Evolutionary conservation across 257 asterid genomes (phyloP).

Genomic region (Penstemon barbatus): DNA sequence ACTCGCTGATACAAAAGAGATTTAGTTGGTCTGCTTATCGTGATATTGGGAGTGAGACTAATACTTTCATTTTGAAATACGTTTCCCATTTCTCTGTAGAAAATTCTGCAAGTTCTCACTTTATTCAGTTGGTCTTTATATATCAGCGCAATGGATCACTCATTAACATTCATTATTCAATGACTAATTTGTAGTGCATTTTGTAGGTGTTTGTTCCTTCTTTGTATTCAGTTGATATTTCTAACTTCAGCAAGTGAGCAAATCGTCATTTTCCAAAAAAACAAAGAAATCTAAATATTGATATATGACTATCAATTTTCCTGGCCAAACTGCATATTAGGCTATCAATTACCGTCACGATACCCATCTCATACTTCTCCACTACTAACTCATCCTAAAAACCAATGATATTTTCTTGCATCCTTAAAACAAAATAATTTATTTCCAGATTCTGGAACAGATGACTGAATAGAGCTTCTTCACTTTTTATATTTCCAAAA

Average conservation of each 20-base stretch:
- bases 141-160: background rate
- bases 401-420: background rate
- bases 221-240: background rate
- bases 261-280: background rate
- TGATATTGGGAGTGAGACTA: background rate
- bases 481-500: constrained; percentile 5
- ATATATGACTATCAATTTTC: background rate
- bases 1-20: background rate
- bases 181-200: background rate
- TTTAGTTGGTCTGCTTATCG: background rate
- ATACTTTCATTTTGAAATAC: background rate
- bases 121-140: background rate
- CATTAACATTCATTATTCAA: background rate
- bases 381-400: constrained; percentile 6
- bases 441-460: constrained; percentile 11
- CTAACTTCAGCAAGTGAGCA: constrained; percentile 6
- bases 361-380: background rate
- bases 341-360: background rate
- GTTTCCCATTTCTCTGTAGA: constrained; percentile 4
- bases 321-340: background rate
- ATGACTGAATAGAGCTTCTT: constrained; percentile 2
- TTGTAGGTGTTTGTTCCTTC: too few species aligned
- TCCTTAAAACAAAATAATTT: background rate
- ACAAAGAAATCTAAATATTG: background rate
- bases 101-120: background rate